These are phyloP conservation scores for Saccharomycopsis lassenensis DNA, from an alignment of 805 yeast species.

Conservation along the genomic window DNA sequence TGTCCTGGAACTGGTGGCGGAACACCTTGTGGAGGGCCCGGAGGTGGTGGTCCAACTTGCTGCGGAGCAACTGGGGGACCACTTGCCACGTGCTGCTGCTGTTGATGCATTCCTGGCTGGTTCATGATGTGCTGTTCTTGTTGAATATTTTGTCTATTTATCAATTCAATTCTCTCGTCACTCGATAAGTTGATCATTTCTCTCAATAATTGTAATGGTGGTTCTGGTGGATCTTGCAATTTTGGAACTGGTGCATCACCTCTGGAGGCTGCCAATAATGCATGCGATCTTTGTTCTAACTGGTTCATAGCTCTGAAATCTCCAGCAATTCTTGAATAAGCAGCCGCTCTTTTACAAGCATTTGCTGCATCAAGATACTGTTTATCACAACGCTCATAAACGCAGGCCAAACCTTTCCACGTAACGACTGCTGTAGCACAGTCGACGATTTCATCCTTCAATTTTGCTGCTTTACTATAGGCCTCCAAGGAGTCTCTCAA, in stretches of 20 bases:
- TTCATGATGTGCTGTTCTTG: slow-evolving; percentile 20
- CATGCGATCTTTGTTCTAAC: slow-evolving; percentile 34
- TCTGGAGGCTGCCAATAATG: slow-evolving; percentile 31
- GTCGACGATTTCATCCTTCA: slow-evolving; percentile 37
- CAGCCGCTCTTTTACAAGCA: slow-evolving; percentile 42
- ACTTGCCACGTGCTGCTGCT: slow-evolving; percentile 6
- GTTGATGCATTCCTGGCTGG: slow-evolving; percentile 4
- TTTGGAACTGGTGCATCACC: slow-evolving; percentile 36
- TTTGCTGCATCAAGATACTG: slow-evolving; percentile 50
- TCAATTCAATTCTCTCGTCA: slow-evolving; percentile 25
- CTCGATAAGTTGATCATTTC: slow-evolving; percentile 24
- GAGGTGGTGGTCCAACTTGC: slow-evolving; percentile 18
- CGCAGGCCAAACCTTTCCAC: slow-evolving; percentile 56
- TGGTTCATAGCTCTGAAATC: slow-evolving; percentile 31
- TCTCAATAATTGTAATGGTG: slow-evolving; percentile 29
- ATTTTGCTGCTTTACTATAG: slow-evolving; percentile 50
- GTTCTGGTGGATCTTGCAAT: slow-evolving; percentile 36
- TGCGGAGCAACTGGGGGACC: slow-evolving; percentile 11
- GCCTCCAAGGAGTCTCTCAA: slow-evolving; percentile 58
- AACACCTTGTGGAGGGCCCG: slow-evolving; percentile 15
- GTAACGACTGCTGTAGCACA: slow-evolving; percentile 39
- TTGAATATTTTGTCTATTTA: slow-evolving; percentile 8
- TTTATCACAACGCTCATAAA: slow-evolving; percentile 52
- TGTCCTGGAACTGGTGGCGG: slow-evolving; percentile 6
- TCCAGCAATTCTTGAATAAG: slow-evolving; percentile 37